A percentile compares a stretch with the other conserved stretches of the same genome.
Evolutionary conservation across 83 land plant species (phyloP).

Genomic region (Picea abies): DNA sequence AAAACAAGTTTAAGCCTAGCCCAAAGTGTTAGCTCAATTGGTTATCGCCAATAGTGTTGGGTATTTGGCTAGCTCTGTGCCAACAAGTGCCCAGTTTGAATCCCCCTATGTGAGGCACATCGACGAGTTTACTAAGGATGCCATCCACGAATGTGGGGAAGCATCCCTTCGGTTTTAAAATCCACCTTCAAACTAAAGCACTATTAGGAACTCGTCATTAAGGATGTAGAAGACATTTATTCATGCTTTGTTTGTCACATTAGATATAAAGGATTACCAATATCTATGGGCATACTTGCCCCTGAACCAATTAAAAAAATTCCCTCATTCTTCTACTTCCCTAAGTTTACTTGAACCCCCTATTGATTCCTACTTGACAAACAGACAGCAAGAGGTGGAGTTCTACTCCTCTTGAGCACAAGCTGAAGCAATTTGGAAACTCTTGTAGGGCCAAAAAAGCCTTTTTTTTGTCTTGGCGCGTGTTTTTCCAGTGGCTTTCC

Average conservation of each 20-base stretch:
- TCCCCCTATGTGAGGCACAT: too few species aligned
- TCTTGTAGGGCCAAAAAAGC: neutral
- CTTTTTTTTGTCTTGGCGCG: neutral
- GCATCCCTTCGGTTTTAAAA: too few species aligned
- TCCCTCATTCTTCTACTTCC: too few species aligned
- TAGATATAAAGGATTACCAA: neutral
- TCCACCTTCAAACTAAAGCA: neutral
- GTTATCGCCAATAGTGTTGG: too few species aligned
- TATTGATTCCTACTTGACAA: too few species aligned
- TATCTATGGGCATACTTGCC: neutral
- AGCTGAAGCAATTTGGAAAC: neutral
- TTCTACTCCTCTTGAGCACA: neutral
- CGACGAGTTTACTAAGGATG: too few species aligned
- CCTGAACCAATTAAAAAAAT: neutral
- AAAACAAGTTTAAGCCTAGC: neutral
- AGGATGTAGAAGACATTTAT: neutral
- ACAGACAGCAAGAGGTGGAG: neutral
- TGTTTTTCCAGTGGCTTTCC: neutral
- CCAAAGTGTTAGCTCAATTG: neutral
- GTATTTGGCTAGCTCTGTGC: too few species aligned
- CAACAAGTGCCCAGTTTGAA: too few species aligned
- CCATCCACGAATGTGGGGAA: too few species aligned
- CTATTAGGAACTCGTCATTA: neutral
- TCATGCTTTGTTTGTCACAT: neutral
- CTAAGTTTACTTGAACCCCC: too few species aligned